Percentiles rank a stretch among this genome's conserved stretches.
Evolutionary conservation across 352 stramenopile species (phyloP).

Genomic region (Phytophthora pinifolia): DNA sequence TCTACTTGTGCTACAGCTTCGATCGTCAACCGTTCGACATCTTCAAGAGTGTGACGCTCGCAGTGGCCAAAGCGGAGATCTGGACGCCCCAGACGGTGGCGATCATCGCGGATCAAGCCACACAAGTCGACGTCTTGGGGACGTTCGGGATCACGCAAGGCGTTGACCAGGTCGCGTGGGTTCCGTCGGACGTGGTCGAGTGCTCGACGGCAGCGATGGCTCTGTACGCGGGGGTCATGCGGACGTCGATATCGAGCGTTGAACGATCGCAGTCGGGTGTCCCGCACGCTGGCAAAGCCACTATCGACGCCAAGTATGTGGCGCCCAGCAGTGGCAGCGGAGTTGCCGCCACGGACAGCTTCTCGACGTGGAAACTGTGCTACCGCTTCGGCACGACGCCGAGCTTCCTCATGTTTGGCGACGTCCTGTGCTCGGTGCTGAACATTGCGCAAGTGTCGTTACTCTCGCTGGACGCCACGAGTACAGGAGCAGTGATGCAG

Average conservation of each 20-base stretch:
- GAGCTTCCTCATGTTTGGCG: constrained; percentile 57
- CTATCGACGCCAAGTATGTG: constrained; percentile 44
- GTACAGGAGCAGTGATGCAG: constrained; percentile 42
- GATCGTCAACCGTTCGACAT: constrained; percentile 55
- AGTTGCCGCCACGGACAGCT: constrained; percentile 9
- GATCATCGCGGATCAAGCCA: constrained; percentile 52
- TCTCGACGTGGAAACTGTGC: constrained; percentile 70
- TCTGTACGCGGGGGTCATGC: constrained; percentile 43
- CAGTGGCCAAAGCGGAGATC: constrained; percentile 48
- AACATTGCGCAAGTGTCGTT: constrained; percentile 52
- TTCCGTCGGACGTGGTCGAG: constrained; percentile 43
- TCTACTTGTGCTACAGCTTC: constrained; percentile 72
- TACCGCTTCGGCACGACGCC: constrained; percentile 63
- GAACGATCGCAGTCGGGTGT: constrained; percentile 31
- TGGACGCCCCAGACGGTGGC: constrained; percentile 48
- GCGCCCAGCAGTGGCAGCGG: constrained; percentile 19
- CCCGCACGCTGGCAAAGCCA: constrained; percentile 37
- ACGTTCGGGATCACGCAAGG: constrained; percentile 67
- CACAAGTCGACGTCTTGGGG: constrained; percentile 38
- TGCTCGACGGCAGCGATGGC: constrained; percentile 37
- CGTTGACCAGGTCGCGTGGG: constrained; percentile 60
- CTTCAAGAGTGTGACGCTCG: constrained; percentile 36
- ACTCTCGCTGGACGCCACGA: constrained; percentile 31
- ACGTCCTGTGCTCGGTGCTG: constrained; percentile 57
- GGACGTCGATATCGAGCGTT: constrained; percentile 33